phyloP scores from a whole-genome alignment of 2,329 filamentous ascomycete genomes.

The Pestalotiopsis sp. region DNA sequence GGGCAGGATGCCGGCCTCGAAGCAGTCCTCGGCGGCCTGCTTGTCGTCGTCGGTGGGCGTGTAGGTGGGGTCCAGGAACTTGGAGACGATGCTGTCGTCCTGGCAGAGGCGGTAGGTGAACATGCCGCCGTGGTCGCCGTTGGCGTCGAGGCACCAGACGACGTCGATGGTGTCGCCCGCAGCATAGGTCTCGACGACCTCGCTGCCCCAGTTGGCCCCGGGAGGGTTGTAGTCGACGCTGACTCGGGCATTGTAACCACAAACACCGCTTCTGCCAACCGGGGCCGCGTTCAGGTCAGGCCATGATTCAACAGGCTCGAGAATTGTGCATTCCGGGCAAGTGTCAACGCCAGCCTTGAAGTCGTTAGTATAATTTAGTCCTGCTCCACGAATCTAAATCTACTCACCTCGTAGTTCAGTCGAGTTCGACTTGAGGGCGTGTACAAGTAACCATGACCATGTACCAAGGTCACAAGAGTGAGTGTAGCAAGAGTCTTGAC shows the following conservation, averaged over 20 bases:
- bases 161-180: slow-evolving; percentile 48
- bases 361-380: neutral
- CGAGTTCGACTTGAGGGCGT: slow-evolving; percentile 44
- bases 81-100: slow-evolving; percentile 49
- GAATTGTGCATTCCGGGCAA: slow-evolving; percentile 55
- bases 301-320: slow-evolving; percentile 52
- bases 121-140: slow-evolving; percentile 58
- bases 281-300: slow-evolving; percentile 44
- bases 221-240: slow-evolving; percentile 54
- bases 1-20: slow-evolving; percentile 44
- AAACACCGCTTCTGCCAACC: slow-evolving; percentile 49
- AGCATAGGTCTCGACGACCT: slow-evolving; percentile 42
- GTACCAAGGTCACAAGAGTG: slow-evolving; percentile 17
- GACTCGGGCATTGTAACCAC: slow-evolving; percentile 54
- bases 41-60: slow-evolving; percentile 52
- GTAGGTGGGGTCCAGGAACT: slow-evolving; percentile 46
- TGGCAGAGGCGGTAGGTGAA: slow-evolving; percentile 55
- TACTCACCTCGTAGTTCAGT: slow-evolving; percentile 40
- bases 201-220: slow-evolving; percentile 40
- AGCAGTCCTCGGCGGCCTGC: slow-evolving; percentile 53
- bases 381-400: neutral
- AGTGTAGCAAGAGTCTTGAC: slow-evolving; percentile 9
- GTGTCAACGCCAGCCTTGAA: slow-evolving; percentile 45
- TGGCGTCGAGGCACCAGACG: slow-evolving; percentile 56
- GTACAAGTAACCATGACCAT: slow-evolving; percentile 46